Evolutionary conservation across 257 asterid species (phyloP), one percentile per base, ranked within the genome.

Genomic region (Linderniella brevidens): DNA sequence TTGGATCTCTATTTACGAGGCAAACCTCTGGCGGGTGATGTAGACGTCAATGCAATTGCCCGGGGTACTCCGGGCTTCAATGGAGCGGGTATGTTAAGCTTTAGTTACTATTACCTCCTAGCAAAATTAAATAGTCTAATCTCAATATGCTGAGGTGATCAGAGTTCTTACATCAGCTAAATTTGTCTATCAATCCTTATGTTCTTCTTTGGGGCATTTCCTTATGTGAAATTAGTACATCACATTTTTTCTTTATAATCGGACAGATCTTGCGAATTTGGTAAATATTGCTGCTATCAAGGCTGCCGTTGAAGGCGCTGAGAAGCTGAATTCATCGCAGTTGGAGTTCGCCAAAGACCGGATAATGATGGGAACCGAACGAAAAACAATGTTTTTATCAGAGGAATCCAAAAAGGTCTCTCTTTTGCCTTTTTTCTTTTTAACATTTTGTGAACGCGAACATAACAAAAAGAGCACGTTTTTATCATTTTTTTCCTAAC

Each of bases 41-140:
- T 88, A 48, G 82, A 88, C 73, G 69, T 85, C 55, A 81, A 73
- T 56, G 69, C 85, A 49, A 84, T 88, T 64, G 98, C 98, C 41
- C 96, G 98, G 47, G 98, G 96, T 57, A 88, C 98, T 58, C 96
- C 96, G 47, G 94, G 96, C 57, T 87, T 87, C 71, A 87, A 83
- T 54, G 97, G 97, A 45, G 97, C 97, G 78, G 97, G 97, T 50
- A 77, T 48, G 77, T 54, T 39, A 19, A 20, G 13, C 59, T 50
- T 25, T 6, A 25, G 32, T 25, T 25, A 25, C 32, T 25, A 25
- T n/a, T n/a, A n/a, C n/a, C n/a, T n/a, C n/a, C n/a, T n/a, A n/a
- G n/a, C n/a, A n/a, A n/a, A n/a, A n/a, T n/a, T n/a, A n/a, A n/a
- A n/a, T n/a, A n/a, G n/a, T n/a, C n/a, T n/a, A n/a, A n/a, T n/a